Evolutionary conservation across 495 filamentous ascomycete genomes (phyloP).

Genomic region (Pseudevernia furfuracea): DNA sequence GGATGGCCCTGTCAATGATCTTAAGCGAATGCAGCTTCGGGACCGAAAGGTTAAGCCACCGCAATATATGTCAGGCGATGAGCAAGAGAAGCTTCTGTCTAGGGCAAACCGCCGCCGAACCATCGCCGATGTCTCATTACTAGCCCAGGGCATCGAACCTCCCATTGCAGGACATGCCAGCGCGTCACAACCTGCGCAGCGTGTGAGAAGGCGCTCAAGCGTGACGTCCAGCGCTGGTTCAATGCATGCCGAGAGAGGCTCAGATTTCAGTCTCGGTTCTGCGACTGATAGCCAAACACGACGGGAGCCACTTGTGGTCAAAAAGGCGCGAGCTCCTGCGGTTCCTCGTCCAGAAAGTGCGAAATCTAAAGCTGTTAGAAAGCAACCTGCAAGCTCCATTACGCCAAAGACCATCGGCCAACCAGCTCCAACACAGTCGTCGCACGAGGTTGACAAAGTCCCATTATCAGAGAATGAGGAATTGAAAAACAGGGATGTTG

Average conservation of each 20-base stretch:
- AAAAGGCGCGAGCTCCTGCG: constrained; percentile 38
- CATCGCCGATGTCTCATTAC: constrained; percentile 43
- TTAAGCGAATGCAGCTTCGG: constrained; percentile 62
- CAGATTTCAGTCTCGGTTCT: constrained; percentile 32
- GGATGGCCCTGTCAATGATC: constrained; percentile 35
- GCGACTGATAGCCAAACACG: constrained; percentile 32
- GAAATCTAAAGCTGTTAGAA: constrained; percentile 37
- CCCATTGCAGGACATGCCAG: constrained; percentile 21
- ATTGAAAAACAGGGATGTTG: constrained; percentile 43
- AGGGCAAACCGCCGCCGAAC: constrained; percentile 56
- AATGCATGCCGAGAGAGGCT: constrained; percentile 24
- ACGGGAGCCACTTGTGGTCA: constrained; percentile 33
- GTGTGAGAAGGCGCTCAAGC: constrained; percentile 34
- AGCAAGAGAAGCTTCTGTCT: constrained; percentile 41
- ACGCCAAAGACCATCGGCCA: background rate
- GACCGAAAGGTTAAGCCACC: constrained; percentile 55
- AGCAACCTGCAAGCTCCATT: constrained; percentile 19
- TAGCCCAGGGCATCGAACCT: constrained; percentile 13
- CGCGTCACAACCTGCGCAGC: constrained; percentile 25
- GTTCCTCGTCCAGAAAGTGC: constrained; percentile 42
- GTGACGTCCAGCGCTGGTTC: constrained; percentile 35
- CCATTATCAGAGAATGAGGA: constrained; percentile 15
- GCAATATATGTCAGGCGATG: constrained; percentile 44
- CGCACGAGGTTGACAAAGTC: constrained; percentile 18
- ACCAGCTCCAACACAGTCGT: constrained; percentile 10